Evolutionary conservation across 208 protist species (phyloP), one percentile per base, ranked within the genome.

Genomic region (Dictyostelium gargantuum): DNA sequence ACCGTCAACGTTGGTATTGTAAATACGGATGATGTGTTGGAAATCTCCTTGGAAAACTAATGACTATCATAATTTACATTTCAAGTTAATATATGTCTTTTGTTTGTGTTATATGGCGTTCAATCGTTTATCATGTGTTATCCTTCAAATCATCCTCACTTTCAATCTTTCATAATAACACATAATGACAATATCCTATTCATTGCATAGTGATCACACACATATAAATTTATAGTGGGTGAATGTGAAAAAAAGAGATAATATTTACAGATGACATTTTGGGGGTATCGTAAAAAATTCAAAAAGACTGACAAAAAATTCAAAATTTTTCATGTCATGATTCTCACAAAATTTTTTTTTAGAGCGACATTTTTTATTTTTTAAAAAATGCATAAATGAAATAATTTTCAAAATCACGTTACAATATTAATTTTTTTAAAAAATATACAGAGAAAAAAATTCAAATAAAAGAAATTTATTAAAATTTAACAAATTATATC

Each of bases 1-100:
- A 91, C 98, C 99, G 91, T 99, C 98, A 94, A 99, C 96, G 97
- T 99, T 99, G 89, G 99, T 99, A 97, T 99, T 99, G 93, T 99
- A 97, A 63, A 99, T 97, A 99, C 99, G 99, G 94, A 99, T 97
- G 93, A 99, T 99, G 97, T 99, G 98, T 96, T 99, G 98, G 96
- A 99, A 99, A 86, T 99, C 94, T 40, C 97, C 96, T 38, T 94
- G 86, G 54, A 97, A 85, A 35, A 66, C 58, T 66, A 66, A 66
- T 35, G 58, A 29, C 58, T 66, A 61, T 58, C 17, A 52, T 19
- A 17, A 54, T 54, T 23, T 54, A 52, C 17, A 54, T 54, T 19
- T 54, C 23, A 19, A 15, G 11, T 54, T 54, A 54, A 19, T 54
- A 9, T 6, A 23, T 54, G 17, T 19, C 21, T 19, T 56, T 19